Evolutionary conservation across 306 rosid species (phyloP).

Genomic region (Cucurbita maxima): DNA sequence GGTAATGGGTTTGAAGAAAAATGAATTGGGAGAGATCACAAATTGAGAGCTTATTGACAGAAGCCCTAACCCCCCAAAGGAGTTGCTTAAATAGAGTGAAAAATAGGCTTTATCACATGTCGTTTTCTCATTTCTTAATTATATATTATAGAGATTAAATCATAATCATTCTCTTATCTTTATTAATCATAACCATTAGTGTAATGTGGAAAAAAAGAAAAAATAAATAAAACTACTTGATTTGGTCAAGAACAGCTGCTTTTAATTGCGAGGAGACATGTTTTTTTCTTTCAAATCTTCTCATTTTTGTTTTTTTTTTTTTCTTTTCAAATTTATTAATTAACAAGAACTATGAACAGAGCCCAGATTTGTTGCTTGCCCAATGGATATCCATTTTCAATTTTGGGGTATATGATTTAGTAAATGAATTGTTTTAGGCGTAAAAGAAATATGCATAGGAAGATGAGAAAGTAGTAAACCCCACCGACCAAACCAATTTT

Average conservation of each 20-base stretch:
- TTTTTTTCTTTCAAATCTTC: conserved; percentile 4
- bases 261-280: neutral
- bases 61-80: conserved; percentile 3
- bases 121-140: neutral
- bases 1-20: neutral
- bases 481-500: neutral
- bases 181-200: neutral
- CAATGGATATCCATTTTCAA: no score
- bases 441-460: neutral
- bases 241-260: conserved; percentile 7
- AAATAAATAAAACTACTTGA: conserved; percentile 18
- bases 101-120: neutral
- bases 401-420: no score
- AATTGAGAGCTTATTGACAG: neutral
- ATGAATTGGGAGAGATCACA: neutral
- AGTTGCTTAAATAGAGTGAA: neutral
- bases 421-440: no score
- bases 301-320: neutral
- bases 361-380: no score
- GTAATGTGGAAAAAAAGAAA: conserved; percentile 10
- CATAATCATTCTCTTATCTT: neutral
- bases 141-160: neutral
- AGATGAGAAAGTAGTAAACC: neutral
- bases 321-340: neutral
- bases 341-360: neutral